Percentiles rank a stretch among this genome's conserved stretches.
These are phyloP conservation scores for Coelomomyces lativittatus DNA, from an alignment of 371 early-diverging fungal species.

Conservation along the genomic window DNA sequence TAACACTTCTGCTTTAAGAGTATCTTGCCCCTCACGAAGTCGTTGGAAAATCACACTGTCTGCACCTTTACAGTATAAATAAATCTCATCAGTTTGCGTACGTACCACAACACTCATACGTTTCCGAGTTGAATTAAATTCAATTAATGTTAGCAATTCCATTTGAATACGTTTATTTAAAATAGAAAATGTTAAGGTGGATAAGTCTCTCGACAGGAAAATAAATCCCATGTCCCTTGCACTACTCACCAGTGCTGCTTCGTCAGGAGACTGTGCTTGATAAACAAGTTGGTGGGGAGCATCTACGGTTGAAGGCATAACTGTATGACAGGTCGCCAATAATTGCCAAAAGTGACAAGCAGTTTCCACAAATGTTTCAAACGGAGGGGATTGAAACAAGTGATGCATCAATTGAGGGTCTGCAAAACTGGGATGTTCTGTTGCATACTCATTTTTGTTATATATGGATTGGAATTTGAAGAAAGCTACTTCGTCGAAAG, in stretches of 20 bases:
- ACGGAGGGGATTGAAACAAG: background rate
- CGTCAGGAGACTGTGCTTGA: conserved; percentile 83
- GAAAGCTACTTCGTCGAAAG: conserved; percentile 21
- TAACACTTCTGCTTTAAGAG: conserved; percentile 33
- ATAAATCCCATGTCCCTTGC: conserved; percentile 77
- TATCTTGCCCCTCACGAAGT: conserved; percentile 33
- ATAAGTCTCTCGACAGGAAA: conserved; percentile 48
- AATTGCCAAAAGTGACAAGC: conserved; percentile 54
- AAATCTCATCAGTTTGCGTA: conserved; percentile 45
- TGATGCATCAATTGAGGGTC: background rate
- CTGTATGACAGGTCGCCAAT: conserved; percentile 62
- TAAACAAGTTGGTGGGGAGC: conserved; percentile 27
- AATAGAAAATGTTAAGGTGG: conserved; percentile 37
- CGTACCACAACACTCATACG: conserved; percentile 65
- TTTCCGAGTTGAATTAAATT: conserved; percentile 68
- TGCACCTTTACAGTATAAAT: conserved; percentile 87
- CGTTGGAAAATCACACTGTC: conserved; percentile 74
- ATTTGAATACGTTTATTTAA: conserved; percentile 64
- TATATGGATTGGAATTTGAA: background rate
- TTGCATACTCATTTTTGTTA: background rate
- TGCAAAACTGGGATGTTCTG: background rate
- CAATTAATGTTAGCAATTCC: conserved; percentile 54
- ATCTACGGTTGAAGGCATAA: conserved; percentile 25
- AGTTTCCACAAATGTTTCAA: conserved; percentile 22
- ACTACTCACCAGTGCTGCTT: conserved; percentile 74